Evolutionary conservation across 805 yeast genomes (phyloP).

Genomic region (Nakazawaea ernobii): DNA sequence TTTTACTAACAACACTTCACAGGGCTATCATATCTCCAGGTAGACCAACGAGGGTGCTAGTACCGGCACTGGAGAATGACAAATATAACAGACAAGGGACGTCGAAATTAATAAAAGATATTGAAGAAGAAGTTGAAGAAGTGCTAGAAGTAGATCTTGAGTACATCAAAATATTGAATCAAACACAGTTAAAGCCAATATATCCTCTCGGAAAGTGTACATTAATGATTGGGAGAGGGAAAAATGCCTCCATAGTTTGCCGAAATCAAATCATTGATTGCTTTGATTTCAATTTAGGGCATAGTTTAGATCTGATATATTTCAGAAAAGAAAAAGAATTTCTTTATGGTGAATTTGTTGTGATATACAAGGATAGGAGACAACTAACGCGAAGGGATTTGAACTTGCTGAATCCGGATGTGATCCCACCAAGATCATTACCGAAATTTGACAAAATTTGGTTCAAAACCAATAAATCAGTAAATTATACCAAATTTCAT

Average conservation of each 20-base stretch:
- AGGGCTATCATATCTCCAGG: slow-evolving; percentile 3
- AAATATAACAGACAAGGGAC: not conserved
- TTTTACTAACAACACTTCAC: not conserved
- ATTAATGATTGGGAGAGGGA: not conserved
- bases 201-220: slow-evolving; percentile 1
- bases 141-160: not conserved
- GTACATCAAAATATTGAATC: slow-evolving; percentile 1
- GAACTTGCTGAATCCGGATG: slow-evolving; percentile 2
- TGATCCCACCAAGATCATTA: not conserved
- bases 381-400: slow-evolving; percentile 3
- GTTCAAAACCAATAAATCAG: not conserved
- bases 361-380: not conserved
- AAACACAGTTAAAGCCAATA: slow-evolving; percentile 1
- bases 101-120: not conserved
- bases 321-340: not conserved
- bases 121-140: not conserved
- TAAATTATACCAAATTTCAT: not conserved
- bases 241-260: not conserved
- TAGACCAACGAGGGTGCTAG: not conserved
- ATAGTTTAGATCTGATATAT: not conserved
- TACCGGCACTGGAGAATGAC: not conserved
- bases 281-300: slow-evolving; percentile 1
- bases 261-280: not conserved
- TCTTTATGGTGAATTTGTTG: slow-evolving; percentile 5
- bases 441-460: slow-evolving; percentile 8